phyloP scores from a whole-genome alignment of 2,329 filamentous ascomycete species.

The Alternaria burnsii region DNA sequence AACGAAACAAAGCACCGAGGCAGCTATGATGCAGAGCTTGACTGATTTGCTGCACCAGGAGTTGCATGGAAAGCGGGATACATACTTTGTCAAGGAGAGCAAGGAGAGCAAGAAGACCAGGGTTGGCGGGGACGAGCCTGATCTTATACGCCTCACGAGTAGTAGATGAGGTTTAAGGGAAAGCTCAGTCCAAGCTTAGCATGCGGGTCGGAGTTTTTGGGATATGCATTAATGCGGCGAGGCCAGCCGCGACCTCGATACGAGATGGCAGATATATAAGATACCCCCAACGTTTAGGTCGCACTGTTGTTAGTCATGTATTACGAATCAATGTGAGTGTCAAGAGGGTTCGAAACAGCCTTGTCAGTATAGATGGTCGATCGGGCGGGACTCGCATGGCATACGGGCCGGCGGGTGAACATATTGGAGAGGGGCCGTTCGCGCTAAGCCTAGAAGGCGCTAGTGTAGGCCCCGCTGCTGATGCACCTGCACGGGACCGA shows the following conservation, averaged over 20 bases:
- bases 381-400: background rate
- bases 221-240: background rate
- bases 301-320: too few species aligned
- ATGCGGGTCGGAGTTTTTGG: background rate
- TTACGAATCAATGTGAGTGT: too few species aligned
- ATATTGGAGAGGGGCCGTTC: background rate
- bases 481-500: constrained; percentile 6
- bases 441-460: background rate
- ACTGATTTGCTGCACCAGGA: constrained; percentile 20
- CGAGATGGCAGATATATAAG: too few species aligned
- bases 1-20: constrained; percentile 27
- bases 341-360: background rate
- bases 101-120: constrained; percentile 5
- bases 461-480: background rate
- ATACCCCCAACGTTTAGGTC: too few species aligned
- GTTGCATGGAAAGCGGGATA: constrained; percentile 16
- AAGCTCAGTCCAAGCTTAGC: background rate
- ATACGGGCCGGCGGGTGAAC: background rate
- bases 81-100: constrained; percentile 20
- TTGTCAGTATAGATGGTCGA: background rate
- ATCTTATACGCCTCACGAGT: background rate
- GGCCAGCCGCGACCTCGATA: background rate
- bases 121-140: background rate
- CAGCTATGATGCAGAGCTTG: constrained; percentile 24
- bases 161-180: background rate